Evolutionary conservation across 768 basidiomycete genomes (phyloP).

Genomic region (Jaapia argillacea): DNA sequence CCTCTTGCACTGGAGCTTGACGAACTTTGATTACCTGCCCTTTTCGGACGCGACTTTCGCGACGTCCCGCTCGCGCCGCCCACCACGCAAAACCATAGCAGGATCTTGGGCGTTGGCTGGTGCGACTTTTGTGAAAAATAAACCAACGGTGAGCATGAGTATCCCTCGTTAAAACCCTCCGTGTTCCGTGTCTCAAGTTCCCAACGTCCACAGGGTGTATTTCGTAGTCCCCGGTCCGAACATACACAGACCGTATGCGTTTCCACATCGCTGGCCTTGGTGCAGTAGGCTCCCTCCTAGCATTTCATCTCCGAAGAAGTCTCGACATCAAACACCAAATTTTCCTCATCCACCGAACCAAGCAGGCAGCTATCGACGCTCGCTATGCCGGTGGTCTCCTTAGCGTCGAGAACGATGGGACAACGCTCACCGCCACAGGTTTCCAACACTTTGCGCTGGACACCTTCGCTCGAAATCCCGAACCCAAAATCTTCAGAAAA

Average conservation of each 20-base stretch:
- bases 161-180: no score
- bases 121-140: no score
- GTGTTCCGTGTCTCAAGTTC: no score
- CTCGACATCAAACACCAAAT: constrained; percentile 44
- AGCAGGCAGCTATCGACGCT: constrained; percentile 25
- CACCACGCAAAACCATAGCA: neutral
- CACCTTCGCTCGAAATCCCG: neutral
- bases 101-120: no score
- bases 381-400: constrained; percentile 26
- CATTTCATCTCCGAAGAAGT: constrained; percentile 64
- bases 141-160: no score
- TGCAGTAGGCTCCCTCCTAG: constrained; percentile 72
- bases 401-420: constrained; percentile 39
- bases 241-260: no score
- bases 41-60: no score
- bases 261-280: constrained; percentile 76
- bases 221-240: no score
- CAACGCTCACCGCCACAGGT: constrained; percentile 28
- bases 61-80: no score
- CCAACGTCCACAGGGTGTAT: no score
- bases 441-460: constrained; percentile 44
- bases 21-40: no score
- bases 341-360: constrained; percentile 58
- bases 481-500: neutral
- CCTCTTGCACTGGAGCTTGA: no score